Evolutionary conservation across 2,329 filamentous ascomycete species (phyloP).

Genomic region (Scedosporium boydii): DNA sequence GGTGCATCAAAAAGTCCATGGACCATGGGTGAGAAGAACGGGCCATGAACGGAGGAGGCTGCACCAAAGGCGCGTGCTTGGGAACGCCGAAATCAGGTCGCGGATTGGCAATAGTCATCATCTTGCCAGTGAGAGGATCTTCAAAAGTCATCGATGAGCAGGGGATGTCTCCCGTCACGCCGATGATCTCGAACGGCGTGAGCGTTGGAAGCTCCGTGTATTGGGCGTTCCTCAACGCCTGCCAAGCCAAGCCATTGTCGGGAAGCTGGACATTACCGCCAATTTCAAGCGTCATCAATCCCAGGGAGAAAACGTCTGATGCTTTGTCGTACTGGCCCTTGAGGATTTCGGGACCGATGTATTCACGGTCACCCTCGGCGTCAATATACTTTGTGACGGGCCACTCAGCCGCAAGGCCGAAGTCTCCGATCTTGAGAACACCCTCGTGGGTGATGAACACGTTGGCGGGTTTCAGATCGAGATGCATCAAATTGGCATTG

Average conservation of each 20-base stretch:
- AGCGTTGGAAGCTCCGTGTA: constrained; percentile 81
- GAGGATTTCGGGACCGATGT: constrained; percentile 89
- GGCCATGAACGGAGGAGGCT: constrained; percentile 85
- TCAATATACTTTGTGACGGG: constrained; percentile 70
- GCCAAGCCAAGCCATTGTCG: constrained; percentile 86
- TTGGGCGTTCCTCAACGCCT: constrained; percentile 79
- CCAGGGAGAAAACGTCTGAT: constrained; percentile 87
- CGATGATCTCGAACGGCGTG: constrained; percentile 67
- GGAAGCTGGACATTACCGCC: constrained; percentile 90
- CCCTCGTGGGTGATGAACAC: constrained; percentile 75
- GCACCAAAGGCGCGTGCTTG: constrained; percentile 39
- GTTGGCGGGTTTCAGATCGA: constrained; percentile 80
- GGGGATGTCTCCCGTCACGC: constrained; percentile 28
- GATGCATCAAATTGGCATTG: constrained; percentile 73
- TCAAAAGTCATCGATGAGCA: background rate
- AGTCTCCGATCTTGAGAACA: constrained; percentile 76
- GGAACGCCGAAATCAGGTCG: constrained; percentile 27
- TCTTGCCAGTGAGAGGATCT: background rate
- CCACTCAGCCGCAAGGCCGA: constrained; percentile 72
- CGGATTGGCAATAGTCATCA: background rate
- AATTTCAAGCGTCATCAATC: constrained; percentile 89
- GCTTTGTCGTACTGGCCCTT: constrained; percentile 80
- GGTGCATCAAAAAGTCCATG: constrained; percentile 73
- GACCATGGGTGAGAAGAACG: constrained; percentile 62
- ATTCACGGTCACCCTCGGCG: constrained; percentile 90